Percentiles rank a stretch among this genome's conserved stretches.
phyloP scores from a whole-genome alignment of 139 green algal genomes.

The Nannochloris sp. region DNA sequence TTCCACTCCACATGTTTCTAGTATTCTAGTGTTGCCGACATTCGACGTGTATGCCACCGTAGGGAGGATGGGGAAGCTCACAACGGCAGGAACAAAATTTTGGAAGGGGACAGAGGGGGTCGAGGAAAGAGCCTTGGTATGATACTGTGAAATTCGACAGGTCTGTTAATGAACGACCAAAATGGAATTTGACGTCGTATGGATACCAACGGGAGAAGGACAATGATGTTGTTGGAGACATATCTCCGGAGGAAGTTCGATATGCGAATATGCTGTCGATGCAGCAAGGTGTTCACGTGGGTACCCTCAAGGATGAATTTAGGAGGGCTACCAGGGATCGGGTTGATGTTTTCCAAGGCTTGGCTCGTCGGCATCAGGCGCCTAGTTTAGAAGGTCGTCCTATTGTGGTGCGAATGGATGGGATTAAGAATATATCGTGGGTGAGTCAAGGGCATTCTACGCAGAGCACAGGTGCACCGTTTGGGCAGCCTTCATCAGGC shows the following conservation, averaged over 20 bases:
- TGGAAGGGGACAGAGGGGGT: background rate
- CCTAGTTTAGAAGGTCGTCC: conserved; percentile 18
- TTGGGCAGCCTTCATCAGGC: background rate
- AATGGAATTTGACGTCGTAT: conserved; percentile 46
- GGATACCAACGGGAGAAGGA: conserved; percentile 27
- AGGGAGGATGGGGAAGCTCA: no score
- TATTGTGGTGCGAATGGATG: background rate
- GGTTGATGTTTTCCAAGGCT: conserved; percentile 15
- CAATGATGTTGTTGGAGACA: conserved; percentile 44
- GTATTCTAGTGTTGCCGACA: no score
- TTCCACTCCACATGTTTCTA: no score
- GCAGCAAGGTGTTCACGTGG: background rate
- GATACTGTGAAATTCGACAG: conserved; percentile 32
- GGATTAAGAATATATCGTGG: background rate
- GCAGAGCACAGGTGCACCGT: no score
- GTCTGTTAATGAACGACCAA: conserved; percentile 25
- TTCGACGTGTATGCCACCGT: no score
- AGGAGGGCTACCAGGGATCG: conserved; percentile 10
- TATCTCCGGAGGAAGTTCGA: conserved; percentile 42
- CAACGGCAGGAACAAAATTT: no score
- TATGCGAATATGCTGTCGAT: conserved; percentile 19
- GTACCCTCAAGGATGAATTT: conserved; percentile 19
- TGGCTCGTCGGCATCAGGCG: conserved; percentile 9
- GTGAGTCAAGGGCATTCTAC: no score
- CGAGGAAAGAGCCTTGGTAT: conserved; percentile 9